A percentile compares a stretch with the other conserved stretches of the same genome.
phyloP scores from a whole-genome alignment of 2,329 filamentous ascomycete genomes.

The Daldinia eschscholtzii region DNA sequence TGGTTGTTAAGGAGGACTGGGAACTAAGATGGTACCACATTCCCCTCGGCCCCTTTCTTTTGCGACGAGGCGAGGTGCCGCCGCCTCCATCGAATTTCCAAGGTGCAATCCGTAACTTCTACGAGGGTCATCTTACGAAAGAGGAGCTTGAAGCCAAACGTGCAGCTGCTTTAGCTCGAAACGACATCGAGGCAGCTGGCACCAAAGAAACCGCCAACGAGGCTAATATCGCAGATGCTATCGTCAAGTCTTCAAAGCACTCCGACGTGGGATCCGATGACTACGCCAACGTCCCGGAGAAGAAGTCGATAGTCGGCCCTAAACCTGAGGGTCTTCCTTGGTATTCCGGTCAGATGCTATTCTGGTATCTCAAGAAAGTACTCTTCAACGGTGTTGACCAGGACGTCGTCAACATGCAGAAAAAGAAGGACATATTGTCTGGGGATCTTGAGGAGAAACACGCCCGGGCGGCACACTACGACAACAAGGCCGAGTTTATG shows the following conservation, averaged over 20 bases:
- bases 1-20: constrained; percentile 72
- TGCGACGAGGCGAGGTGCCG: constrained; percentile 58
- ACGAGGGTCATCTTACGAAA: constrained; percentile 66
- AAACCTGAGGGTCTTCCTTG: constrained; percentile 42
- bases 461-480: constrained; percentile 69
- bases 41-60: constrained; percentile 65
- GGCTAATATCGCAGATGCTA: constrained; percentile 32
- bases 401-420: constrained; percentile 57
- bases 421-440: constrained; percentile 60
- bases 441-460: constrained; percentile 68
- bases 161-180: constrained; percentile 46
- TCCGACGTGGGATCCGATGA: constrained; percentile 13
- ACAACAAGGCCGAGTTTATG: constrained; percentile 72
- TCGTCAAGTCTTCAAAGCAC: constrained; percentile 26
- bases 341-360: constrained; percentile 53
- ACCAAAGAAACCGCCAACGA: constrained; percentile 28
- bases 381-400: constrained; percentile 59
- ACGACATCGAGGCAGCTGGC: constrained; percentile 46
- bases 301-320: constrained; percentile 44
- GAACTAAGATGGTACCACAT: constrained; percentile 68
- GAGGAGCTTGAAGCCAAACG: constrained; percentile 63
- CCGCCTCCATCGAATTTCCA: constrained; percentile 59
- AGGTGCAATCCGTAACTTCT: constrained; percentile 65
- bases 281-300: constrained; percentile 9
- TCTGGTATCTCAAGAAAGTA: constrained; percentile 44